Evolutionary conservation across 768 basidiomycete genomes (phyloP), one percentile per base, ranked within the genome.

Genomic region (Pisolithus orientalis): DNA sequence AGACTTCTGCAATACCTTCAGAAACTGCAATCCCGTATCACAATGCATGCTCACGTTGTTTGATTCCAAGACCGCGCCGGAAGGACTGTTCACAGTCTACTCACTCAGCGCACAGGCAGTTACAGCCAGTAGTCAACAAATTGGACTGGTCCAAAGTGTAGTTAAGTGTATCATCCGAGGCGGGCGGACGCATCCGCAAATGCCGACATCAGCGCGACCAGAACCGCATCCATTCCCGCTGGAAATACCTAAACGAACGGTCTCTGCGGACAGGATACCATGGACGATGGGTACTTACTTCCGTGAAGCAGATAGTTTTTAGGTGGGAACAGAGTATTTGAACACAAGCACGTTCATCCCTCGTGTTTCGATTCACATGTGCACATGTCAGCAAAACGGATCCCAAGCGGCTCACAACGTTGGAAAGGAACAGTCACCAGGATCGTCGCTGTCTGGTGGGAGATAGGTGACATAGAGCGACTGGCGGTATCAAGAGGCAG

Each of bases 211-310:
- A 39, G 21, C 52, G 17, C 44, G 60, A 40, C 57, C 54, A 9
- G 2, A 50, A 3, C 47, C 60, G 11, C 10, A 49, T 24, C 51
- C 53, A 5, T 39, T 39, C 10, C 24, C 13, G 17, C 65, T 79
- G 8, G 68, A 71, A 8, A 79, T 62, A 31, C 76, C 66, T 52
- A 74, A 76, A 40, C 75, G 78, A 25, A 58, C 85, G 25, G 75
- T 85, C 48, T 82, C 81, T 14, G 80, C 80, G n/a, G 82, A 85
- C 61, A 73, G 86, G 44, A 77, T 87, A 50, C 70, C 83, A 9
- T 79, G 82, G 13, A 82, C 84, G 4, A 69, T 85, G 34, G 83
- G 85, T 62, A 70, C 80, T 54, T 82, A 81, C 80, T 54, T 82
- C 81, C 8, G 71, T 78, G 28, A 70, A 77, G 39, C 74, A 74